phyloP scores from a whole-genome alignment of 768 basidiomycete species.

The Mycena olivaceomarginata region DNA sequence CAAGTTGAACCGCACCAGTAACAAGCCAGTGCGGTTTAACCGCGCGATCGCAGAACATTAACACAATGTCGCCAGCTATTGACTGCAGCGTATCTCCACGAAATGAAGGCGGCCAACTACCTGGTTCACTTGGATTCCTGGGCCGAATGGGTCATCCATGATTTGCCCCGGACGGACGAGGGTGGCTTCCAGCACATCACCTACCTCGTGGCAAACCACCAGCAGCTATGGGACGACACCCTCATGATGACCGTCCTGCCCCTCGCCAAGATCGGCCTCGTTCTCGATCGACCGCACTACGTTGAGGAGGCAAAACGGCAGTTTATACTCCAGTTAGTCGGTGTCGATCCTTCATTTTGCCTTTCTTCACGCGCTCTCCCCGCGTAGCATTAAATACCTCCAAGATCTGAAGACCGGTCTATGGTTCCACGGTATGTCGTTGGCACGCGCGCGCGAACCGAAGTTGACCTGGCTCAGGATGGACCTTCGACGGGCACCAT shows the following conservation, averaged over 20 bases:
- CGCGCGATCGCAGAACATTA: constrained; percentile 65
- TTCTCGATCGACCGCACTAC: constrained; percentile 70
- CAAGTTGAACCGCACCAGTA: constrained; percentile 37
- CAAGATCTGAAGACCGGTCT: constrained; percentile 65
- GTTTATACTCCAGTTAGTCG: constrained; percentile 67
- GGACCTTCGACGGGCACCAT: constrained; percentile 67
- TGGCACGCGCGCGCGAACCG: background rate
- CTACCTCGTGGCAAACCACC: constrained; percentile 61
- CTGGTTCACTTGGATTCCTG: constrained; percentile 64
- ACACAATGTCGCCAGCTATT: constrained; percentile 74
- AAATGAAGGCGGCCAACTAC: constrained; percentile 58
- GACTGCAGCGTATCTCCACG: constrained; percentile 66
- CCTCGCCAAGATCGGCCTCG: constrained; percentile 71
- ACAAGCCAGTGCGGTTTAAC: background rate
- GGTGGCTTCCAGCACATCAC: constrained; percentile 70
- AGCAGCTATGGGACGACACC: constrained; percentile 76
- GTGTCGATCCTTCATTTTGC: constrained; percentile 10
- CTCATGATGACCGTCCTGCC: constrained; percentile 77
- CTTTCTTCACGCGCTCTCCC: background rate
- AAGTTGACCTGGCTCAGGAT: constrained; percentile 52
- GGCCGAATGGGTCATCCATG: constrained; percentile 73
- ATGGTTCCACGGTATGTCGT: constrained; percentile 66
- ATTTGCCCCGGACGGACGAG: constrained; percentile 67
- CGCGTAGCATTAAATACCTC: constrained; percentile 64
- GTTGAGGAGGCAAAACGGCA: constrained; percentile 74